Conservation (phyloP, 2,329 filamentous ascomycete species). For the Hypocreales sp. region DNA sequence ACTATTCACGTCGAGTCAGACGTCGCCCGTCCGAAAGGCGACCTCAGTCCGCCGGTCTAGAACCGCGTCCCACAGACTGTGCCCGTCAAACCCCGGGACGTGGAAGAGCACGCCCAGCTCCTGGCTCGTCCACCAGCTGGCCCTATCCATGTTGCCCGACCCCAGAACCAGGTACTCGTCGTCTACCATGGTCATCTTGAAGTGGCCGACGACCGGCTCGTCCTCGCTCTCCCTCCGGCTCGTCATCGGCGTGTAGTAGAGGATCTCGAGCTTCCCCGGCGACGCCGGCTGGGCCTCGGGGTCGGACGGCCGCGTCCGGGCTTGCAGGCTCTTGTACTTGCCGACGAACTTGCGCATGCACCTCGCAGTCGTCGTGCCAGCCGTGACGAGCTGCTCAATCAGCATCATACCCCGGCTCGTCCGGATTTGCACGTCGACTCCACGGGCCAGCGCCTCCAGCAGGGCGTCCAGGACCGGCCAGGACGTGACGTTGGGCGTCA, state of each 20-base stretch:
- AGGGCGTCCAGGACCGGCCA: constrained; percentile 47
- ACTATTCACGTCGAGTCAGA: not conserved
- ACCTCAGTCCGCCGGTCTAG: constrained; percentile 20
- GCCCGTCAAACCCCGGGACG: constrained; percentile 20
- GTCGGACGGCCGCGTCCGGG: constrained; percentile 7
- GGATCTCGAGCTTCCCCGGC: constrained; percentile 37
- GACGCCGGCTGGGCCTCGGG: constrained; percentile 25
- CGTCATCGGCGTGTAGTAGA: constrained; percentile 36
- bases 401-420: constrained; percentile 60
- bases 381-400: constrained; percentile 66
- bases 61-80: constrained; percentile 22
- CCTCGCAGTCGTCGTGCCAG: constrained; percentile 55
- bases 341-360: constrained; percentile 45
- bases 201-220: constrained; percentile 58
- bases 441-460: constrained; percentile 43
- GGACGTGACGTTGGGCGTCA: constrained; percentile 67
- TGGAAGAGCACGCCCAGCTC: constrained; percentile 55
- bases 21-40: constrained; percentile 11
- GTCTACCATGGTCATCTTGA: constrained; percentile 67
- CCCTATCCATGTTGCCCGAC: constrained; percentile 72
- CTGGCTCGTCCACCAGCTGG: constrained; percentile 78
- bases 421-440: constrained; percentile 51
- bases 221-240: constrained; percentile 15
- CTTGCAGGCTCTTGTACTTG: constrained; percentile 26
- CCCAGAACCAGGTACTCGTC: constrained; percentile 52